Evolutionary conservation across 192 early-diverging fungal species (phyloP).

Genomic region (Backusella parvicylindrica): DNA sequence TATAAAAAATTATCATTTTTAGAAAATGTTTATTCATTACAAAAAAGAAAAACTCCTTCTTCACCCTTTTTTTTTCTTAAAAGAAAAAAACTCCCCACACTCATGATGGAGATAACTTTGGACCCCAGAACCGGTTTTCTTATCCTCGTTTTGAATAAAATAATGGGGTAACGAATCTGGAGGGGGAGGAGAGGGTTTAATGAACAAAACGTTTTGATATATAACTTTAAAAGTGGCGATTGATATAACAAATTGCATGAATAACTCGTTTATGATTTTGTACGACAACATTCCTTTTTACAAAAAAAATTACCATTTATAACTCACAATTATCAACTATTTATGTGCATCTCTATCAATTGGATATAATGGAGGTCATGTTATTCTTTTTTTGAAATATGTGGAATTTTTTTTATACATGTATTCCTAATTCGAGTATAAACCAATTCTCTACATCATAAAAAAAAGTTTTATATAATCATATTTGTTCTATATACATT

Average conservation of each 20-base stretch:
- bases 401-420: background rate
- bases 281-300: background rate
- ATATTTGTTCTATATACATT: too few species aligned
- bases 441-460: background rate
- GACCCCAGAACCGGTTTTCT: background rate
- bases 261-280: background rate
- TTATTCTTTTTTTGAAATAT: background rate
- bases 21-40: background rate
- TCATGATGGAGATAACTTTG: too few species aligned
- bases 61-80: background rate
- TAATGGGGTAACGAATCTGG: background rate
- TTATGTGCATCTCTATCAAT: background rate
- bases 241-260: background rate
- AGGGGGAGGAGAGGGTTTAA: too few species aligned
- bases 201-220: background rate
- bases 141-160: background rate
- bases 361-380: background rate
- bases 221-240: background rate
- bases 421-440: background rate
- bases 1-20: background rate
- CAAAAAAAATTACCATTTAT: background rate
- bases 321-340: background rate
- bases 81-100: background rate
- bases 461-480: too few species aligned
- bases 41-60: background rate